These are phyloP conservation scores for Candida tetrigidarum DNA, from an alignment of 1,139 yeast species.

Conservation along the genomic window DNA sequence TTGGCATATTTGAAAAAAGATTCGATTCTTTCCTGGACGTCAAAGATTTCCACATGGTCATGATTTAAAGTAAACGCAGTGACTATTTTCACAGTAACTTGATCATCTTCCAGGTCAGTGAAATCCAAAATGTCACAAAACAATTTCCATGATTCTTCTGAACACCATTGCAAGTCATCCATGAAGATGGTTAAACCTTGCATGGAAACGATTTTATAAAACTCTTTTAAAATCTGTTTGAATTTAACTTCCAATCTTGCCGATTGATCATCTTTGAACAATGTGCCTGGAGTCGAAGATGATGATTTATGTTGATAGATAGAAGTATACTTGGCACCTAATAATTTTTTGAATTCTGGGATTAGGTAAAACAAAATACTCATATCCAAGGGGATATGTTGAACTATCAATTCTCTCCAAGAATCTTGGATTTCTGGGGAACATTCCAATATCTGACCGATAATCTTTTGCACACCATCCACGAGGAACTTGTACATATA, in stretches of 20 bases:
- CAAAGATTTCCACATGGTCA: constrained; percentile 12
- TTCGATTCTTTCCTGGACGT: constrained; percentile 7
- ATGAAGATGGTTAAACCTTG: constrained; percentile 50
- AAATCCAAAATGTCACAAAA: constrained; percentile 31
- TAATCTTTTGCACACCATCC: constrained; percentile 42
- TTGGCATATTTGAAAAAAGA: constrained; percentile 10
- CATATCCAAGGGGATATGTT: constrained; percentile 47
- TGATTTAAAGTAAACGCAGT: constrained; percentile 14
- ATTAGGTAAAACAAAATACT: constrained; percentile 44
- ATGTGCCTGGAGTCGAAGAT: constrained; percentile 9
- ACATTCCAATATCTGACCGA: constrained; percentile 48
- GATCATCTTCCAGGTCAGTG: constrained; percentile 10
- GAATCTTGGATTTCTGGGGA: constrained; percentile 38
- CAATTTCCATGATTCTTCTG: constrained; percentile 32
- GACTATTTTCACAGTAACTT: constrained; percentile 14
- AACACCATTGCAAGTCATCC: constrained; percentile 55
- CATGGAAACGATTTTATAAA: constrained; percentile 45
- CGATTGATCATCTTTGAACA: constrained; percentile 22
- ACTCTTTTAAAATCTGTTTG: constrained; percentile 45
- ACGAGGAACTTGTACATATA: constrained; percentile 32
- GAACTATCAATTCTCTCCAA: constrained; percentile 49
- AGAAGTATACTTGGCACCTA: constrained; percentile 48
- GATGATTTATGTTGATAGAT: constrained; percentile 18
- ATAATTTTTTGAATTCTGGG: constrained; percentile 49
- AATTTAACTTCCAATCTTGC: constrained; percentile 43